Evolutionary conservation across 768 basidiomycete species (phyloP), one percentile per base, ranked within the genome.

Genomic region (Psilocybe azurescens): DNA sequence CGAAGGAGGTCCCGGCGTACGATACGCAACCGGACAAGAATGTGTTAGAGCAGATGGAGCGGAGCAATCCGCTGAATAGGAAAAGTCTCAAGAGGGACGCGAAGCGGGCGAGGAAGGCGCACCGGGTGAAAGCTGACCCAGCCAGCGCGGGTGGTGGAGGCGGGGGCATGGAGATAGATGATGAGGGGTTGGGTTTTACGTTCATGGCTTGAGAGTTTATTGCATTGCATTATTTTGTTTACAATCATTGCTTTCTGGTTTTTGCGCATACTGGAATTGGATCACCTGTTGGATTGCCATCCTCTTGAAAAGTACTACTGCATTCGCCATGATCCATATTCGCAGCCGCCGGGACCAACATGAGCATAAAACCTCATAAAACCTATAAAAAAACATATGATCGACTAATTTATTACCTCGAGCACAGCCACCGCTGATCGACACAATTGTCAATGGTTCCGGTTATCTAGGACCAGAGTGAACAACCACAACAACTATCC

Each of bases 61-160:
- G 71, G 61, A 77, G 82, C 58, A 89, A 90, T 70, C 89, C 90
- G 13, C 65, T 92, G 63, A 85, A 79, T 58, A 75, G 89, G 62
- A 81, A 78, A 67, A 75, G 79, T 65, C 66, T 91, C 67, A 91
- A 90, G 76, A 82, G 76, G 69, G 88, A 87, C 49, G 83, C 84
- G 52, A 92, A 90, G 78, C 78, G 79, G 65, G 85, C 83, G 39
- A 79, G 86, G 67, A 86, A 85, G 70, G 81, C 83, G 4, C 81
- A 79, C 44, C 78, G 78, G 38, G 73, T 74, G 53, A 67, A 52
- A 8, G 56, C 51, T 54, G 54, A 46, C 28, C 33, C 61, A n/a
- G 11, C 57, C 14, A 10, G 14, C 16, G 46, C 49, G 16, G 28
- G 28, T 50, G 65, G 33, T 36, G 33, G 33, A 11, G 33, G 50